Conservation (phyloP, 1,284 basidiomycete genomes). For the Tremellales sp. region DNA sequence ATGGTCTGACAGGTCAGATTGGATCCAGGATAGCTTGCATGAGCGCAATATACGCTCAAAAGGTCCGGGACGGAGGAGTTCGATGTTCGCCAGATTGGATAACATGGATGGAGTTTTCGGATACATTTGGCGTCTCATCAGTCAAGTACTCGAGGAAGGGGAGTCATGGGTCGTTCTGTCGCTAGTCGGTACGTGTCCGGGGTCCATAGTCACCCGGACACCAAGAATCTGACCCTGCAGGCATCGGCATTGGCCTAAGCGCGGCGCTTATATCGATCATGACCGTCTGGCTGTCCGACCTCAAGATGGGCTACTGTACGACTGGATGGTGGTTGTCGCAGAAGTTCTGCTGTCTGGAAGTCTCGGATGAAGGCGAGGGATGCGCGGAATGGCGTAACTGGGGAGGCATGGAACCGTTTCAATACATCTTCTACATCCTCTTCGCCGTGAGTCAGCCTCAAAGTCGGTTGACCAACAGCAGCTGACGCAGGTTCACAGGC, state of each 20-base stretch:
- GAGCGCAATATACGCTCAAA: constrained; percentile 64
- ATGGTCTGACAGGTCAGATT: constrained; percentile 56
- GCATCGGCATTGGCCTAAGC: constrained; percentile 85
- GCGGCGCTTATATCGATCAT: constrained; percentile 92
- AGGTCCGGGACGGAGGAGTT: constrained; percentile 52
- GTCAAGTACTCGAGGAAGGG: constrained; percentile 54
- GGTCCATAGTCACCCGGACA: neutral
- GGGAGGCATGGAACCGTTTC: constrained; percentile 68
- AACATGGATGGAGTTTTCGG: constrained; percentile 39
- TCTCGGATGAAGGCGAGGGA: constrained; percentile 64
- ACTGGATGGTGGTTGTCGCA: constrained; percentile 98
- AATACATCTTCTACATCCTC: constrained; percentile 81
- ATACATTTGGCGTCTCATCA: constrained; percentile 63
- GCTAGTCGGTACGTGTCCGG: constrained; percentile 66
- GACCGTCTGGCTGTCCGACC: constrained; percentile 96
- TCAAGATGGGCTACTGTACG: constrained; percentile 94
- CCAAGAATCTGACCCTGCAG: constrained; percentile 53
- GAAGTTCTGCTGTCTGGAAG: constrained; percentile 92
- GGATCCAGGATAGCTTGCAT: constrained; percentile 89
- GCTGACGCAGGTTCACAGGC: constrained; percentile 52
- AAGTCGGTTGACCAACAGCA: neutral
- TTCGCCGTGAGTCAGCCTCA: constrained; percentile 66
- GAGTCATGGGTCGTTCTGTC: constrained; percentile 73
- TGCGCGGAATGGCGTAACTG: constrained; percentile 93
- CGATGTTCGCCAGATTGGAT: constrained; percentile 32